A percentile compares a stretch with the other conserved stretches of the same genome.
These are phyloP conservation scores for Phaffomyces opuntiae DNA, from an alignment of 805 yeast species.

Conservation along the genomic window DNA sequence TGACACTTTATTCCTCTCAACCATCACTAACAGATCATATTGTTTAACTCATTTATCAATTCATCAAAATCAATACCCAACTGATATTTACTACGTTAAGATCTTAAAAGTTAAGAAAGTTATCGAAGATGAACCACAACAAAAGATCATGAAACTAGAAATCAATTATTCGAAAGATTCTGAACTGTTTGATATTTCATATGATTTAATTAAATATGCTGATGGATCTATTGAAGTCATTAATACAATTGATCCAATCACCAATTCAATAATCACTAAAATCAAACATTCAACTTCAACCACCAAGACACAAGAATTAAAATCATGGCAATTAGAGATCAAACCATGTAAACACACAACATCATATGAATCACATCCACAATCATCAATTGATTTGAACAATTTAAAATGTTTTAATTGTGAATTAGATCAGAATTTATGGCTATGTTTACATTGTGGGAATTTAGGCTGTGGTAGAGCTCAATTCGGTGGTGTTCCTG, in stretches of 20 bases:
- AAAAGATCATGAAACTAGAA: slow-evolving; percentile 56
- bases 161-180: slow-evolving; percentile 56
- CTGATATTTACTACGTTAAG: slow-evolving; percentile 48
- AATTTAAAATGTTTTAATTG: slow-evolving; percentile 44
- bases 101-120: slow-evolving; percentile 43
- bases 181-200: slow-evolving; percentile 44
- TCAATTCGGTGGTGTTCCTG: slow-evolving; percentile 92
- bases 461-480: slow-evolving; percentile 89
- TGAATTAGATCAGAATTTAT: slow-evolving; percentile 66
- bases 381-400: slow-evolving; percentile 30
- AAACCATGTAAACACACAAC: slow-evolving; percentile 71
- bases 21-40: slow-evolving; percentile 66
- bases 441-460: slow-evolving; percentile 94
- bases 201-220: background rate
- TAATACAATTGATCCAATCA: slow-evolving; percentile 18
- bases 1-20: slow-evolving; percentile 71
- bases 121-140: slow-evolving; percentile 18
- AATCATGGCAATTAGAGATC: slow-evolving; percentile 90
- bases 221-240: slow-evolving; percentile 15
- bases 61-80: slow-evolving; percentile 49
- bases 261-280: slow-evolving; percentile 27
- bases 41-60: slow-evolving; percentile 52
- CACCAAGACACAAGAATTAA: slow-evolving; percentile 57
- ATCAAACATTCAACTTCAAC: slow-evolving; percentile 55
- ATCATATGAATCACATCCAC: slow-evolving; percentile 32